phyloP scores from a whole-genome alignment of 1,139 yeast species.

The Zygosaccharomyces pseudobailii region DNA sequence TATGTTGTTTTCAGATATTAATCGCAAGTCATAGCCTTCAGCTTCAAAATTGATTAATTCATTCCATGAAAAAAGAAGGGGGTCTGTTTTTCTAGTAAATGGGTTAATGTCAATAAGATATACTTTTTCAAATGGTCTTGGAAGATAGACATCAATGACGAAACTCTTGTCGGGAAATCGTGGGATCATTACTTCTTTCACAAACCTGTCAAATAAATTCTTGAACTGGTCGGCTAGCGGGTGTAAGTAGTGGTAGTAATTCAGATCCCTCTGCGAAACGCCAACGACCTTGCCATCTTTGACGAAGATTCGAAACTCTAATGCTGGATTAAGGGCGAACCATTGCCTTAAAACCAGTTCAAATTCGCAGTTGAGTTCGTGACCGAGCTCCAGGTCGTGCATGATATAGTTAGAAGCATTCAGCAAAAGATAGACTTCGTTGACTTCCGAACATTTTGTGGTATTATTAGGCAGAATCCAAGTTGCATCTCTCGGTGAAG shows the following conservation, averaged over 20 bases:
- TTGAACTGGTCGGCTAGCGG: constrained; percentile 44
- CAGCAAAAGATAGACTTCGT: constrained; percentile 72
- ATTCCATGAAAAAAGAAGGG: constrained; percentile 78
- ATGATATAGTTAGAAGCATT: constrained; percentile 84
- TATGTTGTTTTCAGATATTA: constrained; percentile 62
- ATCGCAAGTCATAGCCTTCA: constrained; percentile 50
- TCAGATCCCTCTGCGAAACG: constrained; percentile 79
- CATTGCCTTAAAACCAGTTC: constrained; percentile 79
- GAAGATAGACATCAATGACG: constrained; percentile 77
- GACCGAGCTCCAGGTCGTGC: constrained; percentile 60
- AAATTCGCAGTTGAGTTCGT: constrained; percentile 54
- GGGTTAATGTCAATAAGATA: constrained; percentile 83
- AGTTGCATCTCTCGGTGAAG: constrained; percentile 89
- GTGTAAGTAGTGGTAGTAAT: constrained; percentile 67
- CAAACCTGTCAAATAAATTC: constrained; percentile 50
- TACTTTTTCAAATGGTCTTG: constrained; percentile 63
- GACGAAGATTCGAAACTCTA: constrained; percentile 85
- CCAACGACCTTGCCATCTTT: constrained; percentile 59
- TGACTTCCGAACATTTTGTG: constrained; percentile 60
- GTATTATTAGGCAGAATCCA: constrained; percentile 85
- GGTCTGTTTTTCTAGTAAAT: constrained; percentile 69
- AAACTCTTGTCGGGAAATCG: constrained; percentile 52
- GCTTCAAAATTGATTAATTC: constrained; percentile 50
- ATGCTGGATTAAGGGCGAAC: constrained; percentile 74
- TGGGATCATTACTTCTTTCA: constrained; percentile 44